Percentiles rank a stretch among this genome's conserved stretches.
phyloP scores from a whole-genome alignment of 2,329 filamentous ascomycete genomes.

The Talaromyces sp. region DNA sequence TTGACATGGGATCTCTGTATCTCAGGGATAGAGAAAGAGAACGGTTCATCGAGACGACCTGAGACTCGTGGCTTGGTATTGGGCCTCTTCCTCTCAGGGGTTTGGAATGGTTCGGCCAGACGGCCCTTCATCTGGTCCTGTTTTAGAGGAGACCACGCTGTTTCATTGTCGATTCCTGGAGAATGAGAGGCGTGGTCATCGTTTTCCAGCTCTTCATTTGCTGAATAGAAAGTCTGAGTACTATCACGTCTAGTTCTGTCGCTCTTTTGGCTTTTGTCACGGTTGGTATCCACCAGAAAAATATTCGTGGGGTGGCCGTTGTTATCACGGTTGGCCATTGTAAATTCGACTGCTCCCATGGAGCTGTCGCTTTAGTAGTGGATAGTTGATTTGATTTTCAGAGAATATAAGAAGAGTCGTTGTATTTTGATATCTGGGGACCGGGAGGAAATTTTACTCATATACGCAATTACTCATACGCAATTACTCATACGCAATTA shows the following conservation, averaged over 20 bases:
- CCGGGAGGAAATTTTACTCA: neutral
- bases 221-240: neutral
- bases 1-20: neutral
- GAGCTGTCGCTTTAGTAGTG: neutral
- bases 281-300: neutral
- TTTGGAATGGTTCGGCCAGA: neutral
- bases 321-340: neutral
- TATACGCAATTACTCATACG: neutral
- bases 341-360: neutral
- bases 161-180: neutral
- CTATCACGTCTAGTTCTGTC: neutral
- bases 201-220: neutral
- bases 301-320: neutral
- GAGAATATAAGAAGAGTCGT: neutral
- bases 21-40: neutral
- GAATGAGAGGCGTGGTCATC: neutral
- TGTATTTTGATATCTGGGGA: neutral
- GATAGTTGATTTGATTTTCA: neutral
- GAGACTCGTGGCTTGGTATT: neutral
- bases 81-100: too few species aligned
- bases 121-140: neutral
- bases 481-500: neutral
- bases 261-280: neutral
- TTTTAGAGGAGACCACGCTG: neutral
- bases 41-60: neutral